Conservation (phyloP, 352 stramenopile species). For the Thalassiosira hispida region DNA sequence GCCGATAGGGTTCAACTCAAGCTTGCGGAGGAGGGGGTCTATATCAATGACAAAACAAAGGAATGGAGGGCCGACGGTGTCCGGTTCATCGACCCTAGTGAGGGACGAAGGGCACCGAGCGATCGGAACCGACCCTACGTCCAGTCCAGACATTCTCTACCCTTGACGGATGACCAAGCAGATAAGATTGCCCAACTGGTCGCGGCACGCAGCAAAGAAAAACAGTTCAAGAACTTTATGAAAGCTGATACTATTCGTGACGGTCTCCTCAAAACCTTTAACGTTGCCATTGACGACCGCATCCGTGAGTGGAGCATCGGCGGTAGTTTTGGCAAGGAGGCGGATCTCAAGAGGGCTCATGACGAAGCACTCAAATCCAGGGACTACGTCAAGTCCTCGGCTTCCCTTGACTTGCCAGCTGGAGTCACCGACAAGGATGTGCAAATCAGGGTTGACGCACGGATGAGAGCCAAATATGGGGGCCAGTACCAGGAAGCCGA, state of each 20-base stretch:
- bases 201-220: constrained; percentile 49
- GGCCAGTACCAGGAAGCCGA: constrained; percentile 65
- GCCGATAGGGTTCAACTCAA: constrained; percentile 67
- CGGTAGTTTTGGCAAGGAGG: constrained; percentile 28
- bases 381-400: neutral
- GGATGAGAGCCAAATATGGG: constrained; percentile 48
- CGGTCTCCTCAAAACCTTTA: constrained; percentile 33
- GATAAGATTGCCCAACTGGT: constrained; percentile 41
- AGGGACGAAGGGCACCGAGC: neutral
- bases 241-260: constrained; percentile 66
- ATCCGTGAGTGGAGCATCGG: constrained; percentile 21
- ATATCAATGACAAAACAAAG: constrained; percentile 63
- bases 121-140: constrained; percentile 16
- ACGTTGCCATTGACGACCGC: constrained; percentile 16
- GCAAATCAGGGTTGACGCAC: constrained; percentile 51
- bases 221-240: constrained; percentile 57
- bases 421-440: constrained; percentile 48
- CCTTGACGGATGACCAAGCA: neutral
- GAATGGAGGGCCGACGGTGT: constrained; percentile 68
- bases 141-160: no score
- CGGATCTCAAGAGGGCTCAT: neutral
- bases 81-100: constrained; percentile 4
- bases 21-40: constrained; percentile 50
- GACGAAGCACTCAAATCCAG: neutral
- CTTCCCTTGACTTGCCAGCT: constrained; percentile 10